A percentile compares a stretch with the other conserved stretches of the same genome.
phyloP scores from a whole-genome alignment of 2,329 filamentous ascomycete genomes.

The Karstenula rhodostoma region DNA sequence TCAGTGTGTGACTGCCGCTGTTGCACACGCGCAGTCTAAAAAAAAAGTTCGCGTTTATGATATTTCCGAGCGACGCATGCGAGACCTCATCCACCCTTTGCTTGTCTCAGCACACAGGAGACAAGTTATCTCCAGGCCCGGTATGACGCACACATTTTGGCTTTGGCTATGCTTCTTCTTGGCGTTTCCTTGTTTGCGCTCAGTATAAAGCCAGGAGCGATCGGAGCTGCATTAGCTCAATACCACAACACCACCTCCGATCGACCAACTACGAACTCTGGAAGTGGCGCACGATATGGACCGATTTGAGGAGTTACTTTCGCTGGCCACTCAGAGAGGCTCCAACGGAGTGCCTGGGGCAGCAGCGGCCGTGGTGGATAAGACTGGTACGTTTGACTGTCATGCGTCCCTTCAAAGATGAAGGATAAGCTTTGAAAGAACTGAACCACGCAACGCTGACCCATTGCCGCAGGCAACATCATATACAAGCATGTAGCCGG shows the following conservation, averaged over 20 bases:
- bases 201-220: neutral
- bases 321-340: constrained; percentile 26
- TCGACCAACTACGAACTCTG: neutral
- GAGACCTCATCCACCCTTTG: neutral
- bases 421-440: neutral
- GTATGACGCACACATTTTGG: neutral
- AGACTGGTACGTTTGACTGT: constrained; percentile 20
- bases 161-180: neutral
- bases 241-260: neutral
- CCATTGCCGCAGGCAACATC: constrained; percentile 41
- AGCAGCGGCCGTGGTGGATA: constrained; percentile 31
- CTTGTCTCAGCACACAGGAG: neutral
- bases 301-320: constrained; percentile 37
- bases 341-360: constrained; percentile 29
- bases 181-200: constrained; percentile 1
- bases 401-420: neutral
- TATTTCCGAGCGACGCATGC: constrained; percentile 1
- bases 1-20: neutral
- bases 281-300: constrained; percentile 17
- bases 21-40: neutral
- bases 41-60: neutral
- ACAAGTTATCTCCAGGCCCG: neutral
- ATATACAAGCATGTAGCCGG: constrained; percentile 50
- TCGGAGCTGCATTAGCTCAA: neutral
- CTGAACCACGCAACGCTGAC: constrained; percentile 23